These are phyloP conservation scores for Agrocybe pediades DNA, from an alignment of 768 basidiomycete species.

Conservation along the genomic window DNA sequence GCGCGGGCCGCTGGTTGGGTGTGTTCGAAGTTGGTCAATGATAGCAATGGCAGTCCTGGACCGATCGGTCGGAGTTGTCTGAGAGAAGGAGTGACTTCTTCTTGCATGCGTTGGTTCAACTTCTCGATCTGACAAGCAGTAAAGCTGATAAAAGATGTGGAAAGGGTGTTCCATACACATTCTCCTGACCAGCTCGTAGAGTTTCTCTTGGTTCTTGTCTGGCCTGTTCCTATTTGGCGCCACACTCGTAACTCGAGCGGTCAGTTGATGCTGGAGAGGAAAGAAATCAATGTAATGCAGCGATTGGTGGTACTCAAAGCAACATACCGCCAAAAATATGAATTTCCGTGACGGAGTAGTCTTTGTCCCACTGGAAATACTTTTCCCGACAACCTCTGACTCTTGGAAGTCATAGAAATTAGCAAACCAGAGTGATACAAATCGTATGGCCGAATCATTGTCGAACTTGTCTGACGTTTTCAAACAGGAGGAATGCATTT, in stretches of 20 bases:
- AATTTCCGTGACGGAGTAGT: constrained; percentile 86
- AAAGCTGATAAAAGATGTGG: constrained; percentile 90
- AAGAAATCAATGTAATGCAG: constrained; percentile 1
- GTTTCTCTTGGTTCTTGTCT: constrained; percentile 50
- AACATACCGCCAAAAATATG: constrained; percentile 72
- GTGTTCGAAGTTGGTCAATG: constrained; percentile 51
- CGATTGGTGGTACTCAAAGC: not conserved
- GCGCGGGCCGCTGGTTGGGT: constrained; percentile 36
- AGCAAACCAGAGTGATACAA: constrained; percentile 91
- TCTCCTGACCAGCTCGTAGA: constrained; percentile 65
- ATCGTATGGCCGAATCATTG: constrained; percentile 73
- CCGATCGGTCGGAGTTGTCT: constrained; percentile 55
- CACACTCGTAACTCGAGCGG: constrained; percentile 75
- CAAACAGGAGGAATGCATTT: constrained; percentile 85
- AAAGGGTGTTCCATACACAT: constrained; percentile 93
- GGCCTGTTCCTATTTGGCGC: constrained; percentile 20
- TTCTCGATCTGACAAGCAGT: constrained; percentile 61
- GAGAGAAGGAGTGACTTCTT: constrained; percentile 50
- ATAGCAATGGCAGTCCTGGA: constrained; percentile 64
- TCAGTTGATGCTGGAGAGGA: constrained; percentile 71
- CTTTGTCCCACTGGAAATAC: constrained; percentile 46
- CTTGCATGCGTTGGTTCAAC: constrained; percentile 12
- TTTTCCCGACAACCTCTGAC: no score
- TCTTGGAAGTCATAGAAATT: constrained; percentile 71
- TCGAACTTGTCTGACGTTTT: constrained; percentile 71